These are phyloP conservation scores for Pochonia chlamydosporia DNA, from an alignment of 2,329 filamentous ascomycete genomes.

Conservation along the genomic window DNA sequence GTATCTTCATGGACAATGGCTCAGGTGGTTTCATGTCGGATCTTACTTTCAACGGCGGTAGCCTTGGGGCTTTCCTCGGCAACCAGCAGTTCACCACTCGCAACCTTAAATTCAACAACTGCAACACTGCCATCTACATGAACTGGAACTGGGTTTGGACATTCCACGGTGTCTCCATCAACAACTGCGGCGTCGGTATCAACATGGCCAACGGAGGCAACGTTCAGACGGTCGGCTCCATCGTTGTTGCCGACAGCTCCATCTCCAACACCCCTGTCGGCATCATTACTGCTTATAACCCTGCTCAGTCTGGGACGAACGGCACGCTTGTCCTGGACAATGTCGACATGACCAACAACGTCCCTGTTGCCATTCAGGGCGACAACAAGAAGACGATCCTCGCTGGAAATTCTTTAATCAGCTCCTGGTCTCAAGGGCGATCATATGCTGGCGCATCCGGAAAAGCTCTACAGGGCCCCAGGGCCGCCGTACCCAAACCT, in stretches of 20 bases:
- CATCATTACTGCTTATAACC: constrained; percentile 62
- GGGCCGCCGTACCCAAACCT: constrained; percentile 56
- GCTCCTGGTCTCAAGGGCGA: constrained; percentile 75
- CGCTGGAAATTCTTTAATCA: constrained; percentile 61
- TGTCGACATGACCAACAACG: constrained; percentile 69
- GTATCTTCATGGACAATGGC: constrained; percentile 81
- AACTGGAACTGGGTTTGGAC: constrained; percentile 92
- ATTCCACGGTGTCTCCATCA: constrained; percentile 69
- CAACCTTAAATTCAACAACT: constrained; percentile 76
- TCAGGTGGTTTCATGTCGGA: constrained; percentile 82
- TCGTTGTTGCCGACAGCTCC: constrained; percentile 75
- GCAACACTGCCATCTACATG: constrained; percentile 78
- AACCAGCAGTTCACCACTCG: constrained; percentile 85
- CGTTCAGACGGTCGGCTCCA: constrained; percentile 76
- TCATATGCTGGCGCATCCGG: constrained; percentile 51
- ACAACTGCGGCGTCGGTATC: constrained; percentile 68
- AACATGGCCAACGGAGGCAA: constrained; percentile 64
- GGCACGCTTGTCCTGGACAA: constrained; percentile 84
- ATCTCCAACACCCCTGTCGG: constrained; percentile 72
- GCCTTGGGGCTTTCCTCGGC: constrained; percentile 71
- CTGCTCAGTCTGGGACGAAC: constrained; percentile 59
- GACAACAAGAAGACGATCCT: constrained; percentile 57
- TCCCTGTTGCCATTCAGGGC: constrained; percentile 58
- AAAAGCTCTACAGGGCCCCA: constrained; percentile 53
- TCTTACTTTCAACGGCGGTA: constrained; percentile 76